phyloP scores from a whole-genome alignment of 345 rosid species.

The Crucihimalaya himalaica region DNA sequence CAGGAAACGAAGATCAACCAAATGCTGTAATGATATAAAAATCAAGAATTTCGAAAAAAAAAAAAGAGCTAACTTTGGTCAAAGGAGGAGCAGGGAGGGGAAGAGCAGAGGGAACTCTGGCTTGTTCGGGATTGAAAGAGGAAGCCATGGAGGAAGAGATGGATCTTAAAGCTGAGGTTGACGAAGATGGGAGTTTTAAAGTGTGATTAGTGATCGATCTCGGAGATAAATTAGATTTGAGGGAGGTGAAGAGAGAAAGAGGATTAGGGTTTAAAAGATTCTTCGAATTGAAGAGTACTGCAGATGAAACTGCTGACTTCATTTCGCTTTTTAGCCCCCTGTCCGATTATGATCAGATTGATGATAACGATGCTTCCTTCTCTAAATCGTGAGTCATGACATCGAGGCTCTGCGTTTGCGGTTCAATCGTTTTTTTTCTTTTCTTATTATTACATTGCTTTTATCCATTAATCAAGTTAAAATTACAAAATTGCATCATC shows the following conservation, averaged over 20 bases:
- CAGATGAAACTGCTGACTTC: slow-evolving; percentile 53
- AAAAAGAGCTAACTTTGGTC: slow-evolving; percentile 52
- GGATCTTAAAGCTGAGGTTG: slow-evolving; percentile 33
- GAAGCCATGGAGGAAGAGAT: slow-evolving; percentile 52
- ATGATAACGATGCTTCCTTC: not conserved
- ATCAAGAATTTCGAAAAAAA: not conserved
- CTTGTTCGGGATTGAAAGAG: slow-evolving; percentile 75
- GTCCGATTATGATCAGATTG: not conserved
- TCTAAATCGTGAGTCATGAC: not conserved
- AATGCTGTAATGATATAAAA: not conserved
- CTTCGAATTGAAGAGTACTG: slow-evolving; percentile 46
- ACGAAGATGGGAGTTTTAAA: slow-evolving; percentile 14
- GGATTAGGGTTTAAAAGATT: slow-evolving; percentile 36
- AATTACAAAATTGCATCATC: no score
- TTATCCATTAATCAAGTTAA: no score
- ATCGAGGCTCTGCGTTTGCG: not conserved
- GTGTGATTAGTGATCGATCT: slow-evolving; percentile 18
- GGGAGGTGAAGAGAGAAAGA: slow-evolving; percentile 26
- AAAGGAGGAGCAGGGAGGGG: slow-evolving; percentile 73
- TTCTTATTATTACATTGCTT: no score
- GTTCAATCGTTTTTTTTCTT: not conserved
- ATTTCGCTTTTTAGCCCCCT: slow-evolving; percentile 41
- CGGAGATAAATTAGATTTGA: slow-evolving; percentile 18
- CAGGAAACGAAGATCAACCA: slow-evolving; percentile 15
- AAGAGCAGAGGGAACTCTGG: slow-evolving; percentile 77